A percentile compares a stretch with the other conserved stretches of the same genome.
phyloP scores from a whole-genome alignment of 2,329 filamentous ascomycete genomes.

The Dactylonectria macrodidyma region DNA sequence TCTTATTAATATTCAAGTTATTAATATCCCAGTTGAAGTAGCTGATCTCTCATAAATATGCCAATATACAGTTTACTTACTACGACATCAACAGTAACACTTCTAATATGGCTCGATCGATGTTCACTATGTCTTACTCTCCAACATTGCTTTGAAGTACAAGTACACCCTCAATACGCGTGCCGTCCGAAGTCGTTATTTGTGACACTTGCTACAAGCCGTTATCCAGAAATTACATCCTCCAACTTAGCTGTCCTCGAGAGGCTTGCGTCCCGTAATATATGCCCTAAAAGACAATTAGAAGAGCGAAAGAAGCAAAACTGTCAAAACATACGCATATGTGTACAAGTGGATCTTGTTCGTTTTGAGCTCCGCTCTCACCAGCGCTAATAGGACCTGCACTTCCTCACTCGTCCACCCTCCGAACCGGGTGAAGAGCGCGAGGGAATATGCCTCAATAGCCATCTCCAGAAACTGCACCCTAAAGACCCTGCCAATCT shows the following conservation, averaged over 20 bases:
- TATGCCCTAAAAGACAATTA: constrained; percentile 7
- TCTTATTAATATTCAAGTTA: too few relatives aligned
- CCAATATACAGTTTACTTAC: too few relatives aligned
- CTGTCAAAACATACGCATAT: constrained; percentile 35
- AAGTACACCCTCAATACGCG: too few relatives aligned
- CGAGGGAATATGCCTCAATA: constrained; percentile 41
- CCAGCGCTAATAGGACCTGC: constrained; percentile 43
- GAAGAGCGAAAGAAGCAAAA: not conserved
- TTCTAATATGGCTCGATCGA: too few relatives aligned
- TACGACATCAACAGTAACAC: too few relatives aligned
- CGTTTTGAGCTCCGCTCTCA: constrained; percentile 43
- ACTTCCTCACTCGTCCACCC: constrained; percentile 43
- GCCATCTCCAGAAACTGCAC: constrained; percentile 40
- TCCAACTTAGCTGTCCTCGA: not conserved
- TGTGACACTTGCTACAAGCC: too few relatives aligned
- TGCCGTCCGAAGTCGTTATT: too few relatives aligned
- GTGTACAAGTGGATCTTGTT: constrained; percentile 46
- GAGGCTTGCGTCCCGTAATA: constrained; percentile 11
- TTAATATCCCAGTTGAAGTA: too few relatives aligned
- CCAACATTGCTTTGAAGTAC: too few relatives aligned
- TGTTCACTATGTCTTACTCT: too few relatives aligned
- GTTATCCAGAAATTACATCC: too few relatives aligned
- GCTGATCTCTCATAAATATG: too few relatives aligned
- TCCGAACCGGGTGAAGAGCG: constrained; percentile 43
- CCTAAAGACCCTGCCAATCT: constrained; percentile 40